Base-by-base conservation (phyloP, 2,329 filamentous ascomycete genomes). In the Sporothrix phasma region DNA sequence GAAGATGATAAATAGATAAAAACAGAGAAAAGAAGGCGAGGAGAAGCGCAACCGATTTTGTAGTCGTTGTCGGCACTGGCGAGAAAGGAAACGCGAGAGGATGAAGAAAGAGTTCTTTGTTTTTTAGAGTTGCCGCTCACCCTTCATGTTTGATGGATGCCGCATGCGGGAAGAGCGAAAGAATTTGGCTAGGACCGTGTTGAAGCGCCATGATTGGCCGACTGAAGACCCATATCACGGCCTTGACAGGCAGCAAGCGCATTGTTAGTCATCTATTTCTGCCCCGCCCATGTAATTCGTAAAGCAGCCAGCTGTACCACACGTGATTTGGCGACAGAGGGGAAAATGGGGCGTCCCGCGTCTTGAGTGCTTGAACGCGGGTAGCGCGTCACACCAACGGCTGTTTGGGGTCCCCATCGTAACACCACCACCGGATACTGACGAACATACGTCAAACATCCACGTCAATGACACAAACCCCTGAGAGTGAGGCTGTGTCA, bases 251-350 rank as follows among this genome's bases (percentile, higher is more conserved):
- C 46, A 43, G 24, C 37, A 53, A 15, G 45, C 7, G 29, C 22
- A 56, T 29, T 46, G 45, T 63, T 59, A 63, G 62, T 63, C 62
- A 63, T 62, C 24, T 39, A 26, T 24, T 15, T 45, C 51, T 59
- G 53, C 62, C 53, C 46, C 59, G 49, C 43, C 53, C 41, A 51
- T 11, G 41, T 41, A 13, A 6, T 8, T 26, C 46, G 24, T 29
- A 24, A 58, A 49, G 54, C 37, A 58, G 41, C 15, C 15, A 31
- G 39, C 8, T 47, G 3, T 34, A 1, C 13, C 7, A 13, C 66
- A 68, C 65, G 66, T 68, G 66, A 64, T 49, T 67, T 68, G 66
- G 66, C 64, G 66, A 67, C 65, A 61, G 46, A 22, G 47, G 58
- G 62, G 47, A 34, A 15, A 47, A 29, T 34, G 8, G 26, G 13